Percentiles rank a stretch among this genome's conserved stretches.
Conservation (phyloP, 2,329 filamentous ascomycete species). For the Hypoxylon sp. region DNA sequence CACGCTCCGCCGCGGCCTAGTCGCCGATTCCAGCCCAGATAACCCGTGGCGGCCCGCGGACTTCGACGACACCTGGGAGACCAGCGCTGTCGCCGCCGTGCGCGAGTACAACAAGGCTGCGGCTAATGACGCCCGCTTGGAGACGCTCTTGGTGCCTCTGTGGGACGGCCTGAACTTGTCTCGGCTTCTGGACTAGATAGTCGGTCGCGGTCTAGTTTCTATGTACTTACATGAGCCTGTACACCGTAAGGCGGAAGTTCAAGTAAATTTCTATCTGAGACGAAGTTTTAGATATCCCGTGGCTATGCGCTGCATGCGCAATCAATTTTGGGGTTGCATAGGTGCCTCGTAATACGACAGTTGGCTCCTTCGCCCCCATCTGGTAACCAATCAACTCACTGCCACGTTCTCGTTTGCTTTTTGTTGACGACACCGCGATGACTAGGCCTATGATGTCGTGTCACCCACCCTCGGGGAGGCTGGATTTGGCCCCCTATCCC, state of each 20-base stretch:
- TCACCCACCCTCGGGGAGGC: not conserved
- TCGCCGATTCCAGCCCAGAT: constrained; percentile 58
- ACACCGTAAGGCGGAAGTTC: not conserved
- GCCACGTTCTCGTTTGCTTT: not conserved
- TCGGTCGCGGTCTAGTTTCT: not conserved
- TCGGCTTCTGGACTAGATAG: constrained; percentile 46
- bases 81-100: constrained; percentile 48
- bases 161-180: constrained; percentile 59
- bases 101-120: constrained; percentile 54
- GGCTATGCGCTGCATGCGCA: not conserved
- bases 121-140: constrained; percentile 53
- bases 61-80: constrained; percentile 29
- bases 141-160: constrained; percentile 57
- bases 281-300: not conserved
- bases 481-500: constrained; percentile 6
- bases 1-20: constrained; percentile 61
- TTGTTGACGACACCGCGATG: not conserved
- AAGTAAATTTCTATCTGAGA: not conserved
- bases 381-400: constrained; percentile 18
- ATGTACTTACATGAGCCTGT: not conserved
- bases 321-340: not conserved
- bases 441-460: constrained; percentile 2
- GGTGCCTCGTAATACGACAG: not conserved
- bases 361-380: constrained; percentile 1
- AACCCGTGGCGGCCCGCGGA: constrained; percentile 50